Base-by-base conservation (phyloP, 2,329 filamentous ascomycete species). In the Diaporthe capsici region DNA sequence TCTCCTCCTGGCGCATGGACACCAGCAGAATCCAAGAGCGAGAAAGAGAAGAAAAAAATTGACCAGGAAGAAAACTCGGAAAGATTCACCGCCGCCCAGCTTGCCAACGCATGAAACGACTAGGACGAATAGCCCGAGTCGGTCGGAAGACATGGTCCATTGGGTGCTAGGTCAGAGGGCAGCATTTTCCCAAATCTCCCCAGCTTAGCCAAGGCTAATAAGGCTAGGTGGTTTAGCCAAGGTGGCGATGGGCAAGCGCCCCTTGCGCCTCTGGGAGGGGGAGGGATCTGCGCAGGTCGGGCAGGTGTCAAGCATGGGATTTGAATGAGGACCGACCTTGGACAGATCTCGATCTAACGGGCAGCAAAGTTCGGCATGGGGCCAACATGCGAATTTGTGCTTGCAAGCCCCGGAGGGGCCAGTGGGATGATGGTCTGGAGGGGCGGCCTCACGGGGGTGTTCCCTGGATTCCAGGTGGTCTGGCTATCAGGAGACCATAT, bases 221-320 rank as follows among this genome's bases (percentile, higher is more conserved):
- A 51, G 63, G 44, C 63, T 68, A 68, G 63, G 63, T 51, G 63
- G 47, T 34, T 60, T 34, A 28, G 47, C 47, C 47, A 68, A 53
- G 63, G 63, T 68, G 22, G 63, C 34, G 63, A 68, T 39, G 63
- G 31, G 31, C 63, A 68, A 68, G 63, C 63, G 47, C 63, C 47
- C 63, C 63, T 68, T 68, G 65, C 47, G 31, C 65, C 31, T 9
- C 22, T 28, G 2, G 47, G 47, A 37, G 42, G 51, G 25, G 63
- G 63, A 37, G 47, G 65, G 65, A 68, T 68, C 65, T 68, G 65
- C 65, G 22, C 65, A 39, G 31, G 65, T 39, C 34, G 31, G 65
- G 65, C 65, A 68, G 47, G 65, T 68, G 65, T 68, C 65, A 68
- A 68, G 65, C 65, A 68, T 68, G 65, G 65, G 65, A 37, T 68